Percentiles rank a stretch among this genome's conserved stretches.
phyloP scores from a whole-genome alignment of 306 rosid genomes.

The Begonia fuchsioides region DNA sequence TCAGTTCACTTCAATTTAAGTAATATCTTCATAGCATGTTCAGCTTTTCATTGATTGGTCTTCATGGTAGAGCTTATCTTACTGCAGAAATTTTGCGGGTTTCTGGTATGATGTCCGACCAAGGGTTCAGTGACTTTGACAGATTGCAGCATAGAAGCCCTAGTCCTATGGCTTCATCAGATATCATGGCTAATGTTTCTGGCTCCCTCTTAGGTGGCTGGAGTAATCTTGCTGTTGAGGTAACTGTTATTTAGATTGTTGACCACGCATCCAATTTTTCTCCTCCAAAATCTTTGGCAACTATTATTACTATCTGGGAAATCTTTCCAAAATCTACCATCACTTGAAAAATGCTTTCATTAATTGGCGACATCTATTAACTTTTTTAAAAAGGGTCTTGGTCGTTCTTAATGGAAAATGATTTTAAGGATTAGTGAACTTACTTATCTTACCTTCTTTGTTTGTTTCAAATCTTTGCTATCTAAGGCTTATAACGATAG shows the following conservation, averaged over 20 bases:
- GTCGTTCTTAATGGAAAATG: too few relatives aligned
- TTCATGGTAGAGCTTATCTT: not conserved
- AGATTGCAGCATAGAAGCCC: conserved; percentile 95
- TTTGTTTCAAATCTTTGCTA: too few relatives aligned
- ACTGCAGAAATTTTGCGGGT: conserved; percentile 80
- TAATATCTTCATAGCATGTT: too few relatives aligned
- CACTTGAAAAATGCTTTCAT: too few relatives aligned
- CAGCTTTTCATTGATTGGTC: too few relatives aligned
- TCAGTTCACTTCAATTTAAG: too few relatives aligned
- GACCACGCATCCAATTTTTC: conserved; percentile 2
- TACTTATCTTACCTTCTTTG: too few relatives aligned
- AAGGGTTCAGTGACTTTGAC: conserved; percentile 90
- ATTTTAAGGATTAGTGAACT: too few relatives aligned
- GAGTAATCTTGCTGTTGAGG: conserved; percentile 91
- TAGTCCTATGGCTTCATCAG: conserved; percentile 97
- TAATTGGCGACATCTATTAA: too few relatives aligned
- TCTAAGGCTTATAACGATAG: too few relatives aligned
- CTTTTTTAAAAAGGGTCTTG: too few relatives aligned
- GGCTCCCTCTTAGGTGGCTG: conserved; percentile 77
- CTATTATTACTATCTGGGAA: not conserved
- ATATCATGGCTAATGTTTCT: conserved; percentile 61
- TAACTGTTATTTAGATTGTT: conserved; percentile 11
- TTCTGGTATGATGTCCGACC: conserved; percentile 96
- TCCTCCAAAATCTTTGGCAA: not conserved
- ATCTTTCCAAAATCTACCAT: too few relatives aligned